These are phyloP conservation scores for Aureobasidium sp. DNA, from an alignment of 2,329 filamentous ascomycete genomes.

Conservation along the genomic window DNA sequence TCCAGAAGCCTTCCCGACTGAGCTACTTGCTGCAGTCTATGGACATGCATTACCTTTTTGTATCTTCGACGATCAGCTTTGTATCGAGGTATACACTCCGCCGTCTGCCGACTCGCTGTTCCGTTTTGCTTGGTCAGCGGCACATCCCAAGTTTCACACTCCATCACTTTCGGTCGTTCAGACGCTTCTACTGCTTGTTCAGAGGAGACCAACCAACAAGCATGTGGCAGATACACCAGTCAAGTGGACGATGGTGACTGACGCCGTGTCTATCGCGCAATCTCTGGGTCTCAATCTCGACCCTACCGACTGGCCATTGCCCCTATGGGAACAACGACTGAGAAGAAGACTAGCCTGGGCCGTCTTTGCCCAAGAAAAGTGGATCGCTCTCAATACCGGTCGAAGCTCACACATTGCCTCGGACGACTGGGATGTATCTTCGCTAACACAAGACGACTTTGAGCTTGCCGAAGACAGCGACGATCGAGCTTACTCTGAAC, in stretches of 20 bases:
- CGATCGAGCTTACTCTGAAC: slow-evolving; percentile 22
- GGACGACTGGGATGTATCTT: slow-evolving; percentile 50
- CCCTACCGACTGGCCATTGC: slow-evolving; percentile 56
- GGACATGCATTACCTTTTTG: slow-evolving; percentile 40
- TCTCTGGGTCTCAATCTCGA: slow-evolving; percentile 56
- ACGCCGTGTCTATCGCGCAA: slow-evolving; percentile 48
- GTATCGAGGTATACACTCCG: slow-evolving; percentile 29
- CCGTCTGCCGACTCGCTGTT: slow-evolving; percentile 29
- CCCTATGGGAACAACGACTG: slow-evolving; percentile 56
- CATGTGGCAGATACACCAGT: slow-evolving; percentile 29
- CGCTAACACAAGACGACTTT: slow-evolving; percentile 41
- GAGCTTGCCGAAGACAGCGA: slow-evolving; percentile 21
- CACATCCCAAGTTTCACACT: slow-evolving; percentile 25
- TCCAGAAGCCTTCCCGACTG: slow-evolving; percentile 31
- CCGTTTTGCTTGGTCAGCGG: slow-evolving; percentile 27
- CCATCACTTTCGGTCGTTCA: slow-evolving; percentile 28
- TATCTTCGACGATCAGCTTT: slow-evolving; percentile 37
- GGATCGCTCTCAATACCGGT: slow-evolving; percentile 52
- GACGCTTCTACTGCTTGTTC: slow-evolving; percentile 28
- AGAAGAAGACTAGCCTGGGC: slow-evolving; percentile 58
- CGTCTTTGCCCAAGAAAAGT: slow-evolving; percentile 59
- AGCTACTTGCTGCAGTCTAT: slow-evolving; percentile 37
- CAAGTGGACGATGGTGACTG: slow-evolving; percentile 29
- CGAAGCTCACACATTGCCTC: slow-evolving; percentile 49
- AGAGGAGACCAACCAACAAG: slow-evolving; percentile 29